Evolutionary conservation across 2,329 filamentous ascomycete genomes (phyloP), one percentile per base, ranked within the genome.

Genomic region (Sphaerulina vaccinii): DNA sequence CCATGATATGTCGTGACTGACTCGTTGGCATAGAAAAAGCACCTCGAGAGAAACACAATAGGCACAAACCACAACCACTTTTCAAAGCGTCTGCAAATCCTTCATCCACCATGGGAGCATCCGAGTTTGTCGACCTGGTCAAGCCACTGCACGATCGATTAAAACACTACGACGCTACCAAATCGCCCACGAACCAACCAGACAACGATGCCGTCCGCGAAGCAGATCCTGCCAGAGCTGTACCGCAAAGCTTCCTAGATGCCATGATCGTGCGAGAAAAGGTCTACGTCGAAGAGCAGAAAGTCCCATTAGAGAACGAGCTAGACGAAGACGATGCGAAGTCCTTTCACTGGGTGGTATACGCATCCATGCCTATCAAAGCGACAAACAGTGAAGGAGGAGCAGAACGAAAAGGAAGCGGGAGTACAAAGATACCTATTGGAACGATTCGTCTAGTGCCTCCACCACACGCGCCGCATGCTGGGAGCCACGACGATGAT

Each of bases 341-440:
- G 29, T 85, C 83, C 60, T 92, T 85, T 72, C 90, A 96, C 70
- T 96, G 89, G 87, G 85, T 96, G 23, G 76, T 85, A n/a, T 96
- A 95, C 70, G 82, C 83, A 41, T 83, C 79, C 13, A 77, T 86
- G 13, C 66, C 71, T 2, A 64, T 66, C 8, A 67, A 70, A 43
- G 56, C 55, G 22, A 45, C n/a, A 73, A 71, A 51, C 68, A 62
- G 66, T n/a, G 57, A 60, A 33, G 69, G 69, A 23, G 57, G 66
- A 32, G 41, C 62, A 4, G 63, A 65, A 13, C 59, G 67, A 40
- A 70, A 67, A 15, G 58, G 66, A 24, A 71, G 69, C 53, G 68
- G 69, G 1, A 74, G 71, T 40, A 66, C 68, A 21, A 72, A 73
- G 44, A 67, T 75, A 11, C 81, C 90, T 41, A 82, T 92, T 47